Conservation (phyloP, 352 stramenopile genomes). For the Globisporangium megalacanthum region DNA sequence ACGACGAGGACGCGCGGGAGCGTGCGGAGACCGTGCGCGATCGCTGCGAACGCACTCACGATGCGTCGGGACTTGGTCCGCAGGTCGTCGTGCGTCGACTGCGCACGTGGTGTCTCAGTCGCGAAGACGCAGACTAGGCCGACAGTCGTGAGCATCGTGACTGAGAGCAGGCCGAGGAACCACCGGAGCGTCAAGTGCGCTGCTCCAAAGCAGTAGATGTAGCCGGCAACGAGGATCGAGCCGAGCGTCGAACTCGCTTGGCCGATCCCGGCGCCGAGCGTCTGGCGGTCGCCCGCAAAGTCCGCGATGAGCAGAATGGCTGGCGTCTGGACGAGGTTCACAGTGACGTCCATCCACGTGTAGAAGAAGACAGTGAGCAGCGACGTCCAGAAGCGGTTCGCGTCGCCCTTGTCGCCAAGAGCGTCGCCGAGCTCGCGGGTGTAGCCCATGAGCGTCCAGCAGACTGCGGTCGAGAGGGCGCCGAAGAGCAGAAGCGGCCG, state of each 20-base stretch:
- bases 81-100: slow-evolving; percentile 3
- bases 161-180: slow-evolving; percentile 29
- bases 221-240: slow-evolving; percentile 23
- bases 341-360: neutral
- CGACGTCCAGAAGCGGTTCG: slow-evolving; percentile 18
- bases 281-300: slow-evolving; percentile 24
- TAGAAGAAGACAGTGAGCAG: slow-evolving; percentile 26
- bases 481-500: slow-evolving; percentile 17
- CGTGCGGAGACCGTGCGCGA: slow-evolving; percentile 34
- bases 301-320: neutral
- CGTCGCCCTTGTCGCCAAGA: slow-evolving; percentile 1
- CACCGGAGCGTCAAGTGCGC: slow-evolving; percentile 18
- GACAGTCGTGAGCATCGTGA: slow-evolving; percentile 15
- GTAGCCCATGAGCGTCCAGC: slow-evolving; percentile 23
- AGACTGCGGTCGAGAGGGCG: slow-evolving; percentile 14
- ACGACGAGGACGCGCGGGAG: slow-evolving; percentile 31
- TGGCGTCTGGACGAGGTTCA: neutral
- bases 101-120: neutral
- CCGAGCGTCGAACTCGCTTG: slow-evolving; percentile 23
- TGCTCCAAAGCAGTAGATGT: slow-evolving; percentile 27
- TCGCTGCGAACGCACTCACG: slow-evolving; percentile 33
- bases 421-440: slow-evolving; percentile 16
- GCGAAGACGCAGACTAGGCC: slow-evolving; percentile 12
- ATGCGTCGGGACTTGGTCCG: slow-evolving; percentile 17
- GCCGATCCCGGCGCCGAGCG: slow-evolving; percentile 18